Evolutionary conservation across 2,329 filamentous ascomycete species (phyloP).

Genomic region (Alternaria arborescens): DNA sequence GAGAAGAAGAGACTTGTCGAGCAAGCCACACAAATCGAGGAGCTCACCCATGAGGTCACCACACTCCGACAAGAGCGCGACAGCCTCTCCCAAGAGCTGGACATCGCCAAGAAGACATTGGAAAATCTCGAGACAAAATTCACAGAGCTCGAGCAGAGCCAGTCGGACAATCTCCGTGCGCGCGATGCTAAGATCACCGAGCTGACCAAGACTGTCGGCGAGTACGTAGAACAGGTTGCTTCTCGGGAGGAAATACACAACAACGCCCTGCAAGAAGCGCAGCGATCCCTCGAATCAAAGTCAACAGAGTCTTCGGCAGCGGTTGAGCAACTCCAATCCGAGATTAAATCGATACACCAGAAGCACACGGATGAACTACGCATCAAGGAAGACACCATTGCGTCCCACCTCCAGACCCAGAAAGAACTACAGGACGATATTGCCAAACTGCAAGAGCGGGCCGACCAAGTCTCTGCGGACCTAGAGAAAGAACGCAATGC

Average conservation of each 20-base stretch:
- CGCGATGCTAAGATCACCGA: slow-evolving; percentile 43
- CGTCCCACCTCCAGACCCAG: slow-evolving; percentile 31
- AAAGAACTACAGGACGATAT: slow-evolving; percentile 40
- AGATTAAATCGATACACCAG: slow-evolving; percentile 40
- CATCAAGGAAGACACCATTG: slow-evolving; percentile 43
- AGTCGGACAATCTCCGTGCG: slow-evolving; percentile 34
- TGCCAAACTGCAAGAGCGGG: slow-evolving; percentile 39
- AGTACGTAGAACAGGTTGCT: slow-evolving; percentile 33
- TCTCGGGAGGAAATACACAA: slow-evolving; percentile 33
- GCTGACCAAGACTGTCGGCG: slow-evolving; percentile 37
- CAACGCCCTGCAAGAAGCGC: slow-evolving; percentile 36
- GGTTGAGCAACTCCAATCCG: slow-evolving; percentile 45
- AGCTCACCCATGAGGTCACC: slow-evolving; percentile 35
- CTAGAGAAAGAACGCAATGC: slow-evolving; percentile 43
- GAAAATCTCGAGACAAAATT: slow-evolving; percentile 40
- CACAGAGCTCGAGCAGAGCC: slow-evolving; percentile 39
- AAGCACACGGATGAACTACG: slow-evolving; percentile 45
- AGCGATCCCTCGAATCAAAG: slow-evolving; percentile 37
- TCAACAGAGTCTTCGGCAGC: slow-evolving; percentile 41
- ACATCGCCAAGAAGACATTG: slow-evolving; percentile 34
- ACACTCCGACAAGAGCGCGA: slow-evolving; percentile 39
- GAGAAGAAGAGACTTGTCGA: slow-evolving; percentile 49
- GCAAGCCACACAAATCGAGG: slow-evolving; percentile 40
- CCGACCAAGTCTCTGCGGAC: slow-evolving; percentile 38
- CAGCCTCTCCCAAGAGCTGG: slow-evolving; percentile 30